phyloP scores from a whole-genome alignment of 768 basidiomycete genomes.

The Suillus luteus region DNA sequence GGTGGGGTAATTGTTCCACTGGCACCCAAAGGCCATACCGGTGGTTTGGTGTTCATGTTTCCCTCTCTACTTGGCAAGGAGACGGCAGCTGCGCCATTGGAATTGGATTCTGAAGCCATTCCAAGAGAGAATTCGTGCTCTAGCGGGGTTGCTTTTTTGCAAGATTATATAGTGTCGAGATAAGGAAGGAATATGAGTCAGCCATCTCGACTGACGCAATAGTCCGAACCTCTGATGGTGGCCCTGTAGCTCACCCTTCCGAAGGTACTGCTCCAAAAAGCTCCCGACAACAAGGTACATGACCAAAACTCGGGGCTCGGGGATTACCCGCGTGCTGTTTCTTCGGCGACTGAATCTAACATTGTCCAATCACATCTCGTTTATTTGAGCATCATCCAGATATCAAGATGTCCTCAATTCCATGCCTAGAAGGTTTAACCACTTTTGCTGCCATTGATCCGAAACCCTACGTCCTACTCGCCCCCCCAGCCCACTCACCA shows the following conservation, averaged over 20 bases:
- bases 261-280: too few species aligned
- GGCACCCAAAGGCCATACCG: conserved; percentile 67
- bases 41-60: conserved; percentile 38
- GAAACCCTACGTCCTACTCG: background rate
- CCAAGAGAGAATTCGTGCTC: background rate
- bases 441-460: background rate
- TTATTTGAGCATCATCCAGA: background rate
- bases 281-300: too few species aligned
- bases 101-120: conserved; percentile 7
- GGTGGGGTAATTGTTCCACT: conserved; percentile 43
- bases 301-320: too few species aligned
- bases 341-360: background rate
- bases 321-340: too few species aligned
- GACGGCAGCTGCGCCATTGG: conserved; percentile 16
- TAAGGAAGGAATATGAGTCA: too few species aligned
- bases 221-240: too few species aligned
- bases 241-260: too few species aligned
- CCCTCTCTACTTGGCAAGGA: conserved; percentile 23
- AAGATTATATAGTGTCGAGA: too few species aligned
- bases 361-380: background rate
- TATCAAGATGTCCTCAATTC: too few species aligned
- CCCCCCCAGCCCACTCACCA: background rate
- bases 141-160: background rate
- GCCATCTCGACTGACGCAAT: too few species aligned
- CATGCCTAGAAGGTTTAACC: background rate